Percentiles rank a stretch among this genome's conserved stretches.
These are phyloP conservation scores for Liriodendron chinense DNA, from an alignment of 164 flowering plant species.

Conservation along the genomic window DNA sequence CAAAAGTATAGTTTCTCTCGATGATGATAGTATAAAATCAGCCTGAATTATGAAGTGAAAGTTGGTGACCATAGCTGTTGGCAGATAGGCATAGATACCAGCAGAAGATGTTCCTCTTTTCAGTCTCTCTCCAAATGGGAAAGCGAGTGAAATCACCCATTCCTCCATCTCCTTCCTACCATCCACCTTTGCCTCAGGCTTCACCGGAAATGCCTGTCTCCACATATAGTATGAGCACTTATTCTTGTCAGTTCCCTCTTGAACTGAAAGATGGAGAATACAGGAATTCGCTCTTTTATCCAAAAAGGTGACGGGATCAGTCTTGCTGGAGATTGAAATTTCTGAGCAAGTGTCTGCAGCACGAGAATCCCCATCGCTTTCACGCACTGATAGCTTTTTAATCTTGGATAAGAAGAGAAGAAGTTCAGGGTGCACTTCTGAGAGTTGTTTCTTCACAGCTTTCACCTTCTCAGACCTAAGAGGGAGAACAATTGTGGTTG, in stretches of 20 bases:
- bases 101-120: constrained; percentile 35
- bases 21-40: constrained; percentile 45
- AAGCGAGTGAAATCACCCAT: constrained; percentile 52
- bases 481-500: constrained; percentile 41
- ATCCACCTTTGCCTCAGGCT: constrained; percentile 35
- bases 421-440: constrained; percentile 50
- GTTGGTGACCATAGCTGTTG: constrained; percentile 65
- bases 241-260: constrained; percentile 21
- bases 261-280: constrained; percentile 41
- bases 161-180: constrained; percentile 45
- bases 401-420: constrained; percentile 51
- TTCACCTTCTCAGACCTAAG: constrained; percentile 44
- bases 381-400: constrained; percentile 46
- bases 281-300: constrained; percentile 60
- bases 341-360: constrained; percentile 35
- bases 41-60: constrained; percentile 58
- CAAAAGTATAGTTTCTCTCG: constrained; percentile 45
- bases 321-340: constrained; percentile 49
- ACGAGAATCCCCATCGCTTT: constrained; percentile 27
- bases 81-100: constrained; percentile 61
- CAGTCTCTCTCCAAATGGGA: constrained; percentile 49
- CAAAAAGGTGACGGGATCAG: constrained; percentile 34
- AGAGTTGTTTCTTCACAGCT: constrained; percentile 49
- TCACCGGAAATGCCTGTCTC: constrained; percentile 63
- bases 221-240: constrained; percentile 56